These are phyloP conservation scores for Blastosporella zonata DNA, from an alignment of 1,284 basidiomycete genomes.

Conservation along the genomic window DNA sequence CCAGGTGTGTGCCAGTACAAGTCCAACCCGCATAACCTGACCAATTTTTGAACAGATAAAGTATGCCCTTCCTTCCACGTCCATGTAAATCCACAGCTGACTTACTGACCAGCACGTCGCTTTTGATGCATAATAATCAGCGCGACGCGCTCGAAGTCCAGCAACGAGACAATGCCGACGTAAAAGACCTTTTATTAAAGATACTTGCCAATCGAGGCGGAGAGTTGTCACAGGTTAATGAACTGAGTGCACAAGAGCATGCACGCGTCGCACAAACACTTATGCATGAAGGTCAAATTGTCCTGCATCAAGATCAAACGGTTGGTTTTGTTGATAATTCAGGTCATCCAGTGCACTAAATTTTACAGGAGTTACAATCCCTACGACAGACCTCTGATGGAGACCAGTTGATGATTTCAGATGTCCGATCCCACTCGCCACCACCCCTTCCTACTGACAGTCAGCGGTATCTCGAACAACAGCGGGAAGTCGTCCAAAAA, in stretches of 20 bases:
- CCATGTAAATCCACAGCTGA: neutral
- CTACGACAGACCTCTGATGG: slow-evolving; percentile 25
- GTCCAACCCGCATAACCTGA: slow-evolving; percentile 7
- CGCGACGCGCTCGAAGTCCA: slow-evolving; percentile 33
- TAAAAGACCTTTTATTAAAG: slow-evolving; percentile 35
- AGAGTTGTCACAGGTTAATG: slow-evolving; percentile 34
- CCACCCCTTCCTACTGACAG: slow-evolving; percentile 27
- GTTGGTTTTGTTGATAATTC: neutral
- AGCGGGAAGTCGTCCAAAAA: slow-evolving; percentile 37
- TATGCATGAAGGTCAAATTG: slow-evolving; percentile 51
- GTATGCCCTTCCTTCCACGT: slow-evolving; percentile 17
- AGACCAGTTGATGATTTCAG: slow-evolving; percentile 9
- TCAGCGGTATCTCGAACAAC: slow-evolving; percentile 38
- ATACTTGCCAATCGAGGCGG: slow-evolving; percentile 33
- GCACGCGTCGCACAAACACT: slow-evolving; percentile 39
- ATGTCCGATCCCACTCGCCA: slow-evolving; percentile 20
- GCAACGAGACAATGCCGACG: slow-evolving; percentile 30
- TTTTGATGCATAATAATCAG: slow-evolving; percentile 32
- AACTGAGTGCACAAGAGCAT: slow-evolving; percentile 30
- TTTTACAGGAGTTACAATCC: slow-evolving; percentile 24
- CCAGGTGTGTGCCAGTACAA: slow-evolving; percentile 30
- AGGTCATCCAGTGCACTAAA: neutral
- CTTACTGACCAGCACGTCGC: slow-evolving; percentile 20
- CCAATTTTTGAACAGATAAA: slow-evolving; percentile 32
- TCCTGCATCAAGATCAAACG: slow-evolving; percentile 18